Evolutionary conservation across 2,329 filamentous ascomycete species (phyloP), one percentile per base, ranked within the genome.

Genomic region (Tolypocladium nubicola): DNA sequence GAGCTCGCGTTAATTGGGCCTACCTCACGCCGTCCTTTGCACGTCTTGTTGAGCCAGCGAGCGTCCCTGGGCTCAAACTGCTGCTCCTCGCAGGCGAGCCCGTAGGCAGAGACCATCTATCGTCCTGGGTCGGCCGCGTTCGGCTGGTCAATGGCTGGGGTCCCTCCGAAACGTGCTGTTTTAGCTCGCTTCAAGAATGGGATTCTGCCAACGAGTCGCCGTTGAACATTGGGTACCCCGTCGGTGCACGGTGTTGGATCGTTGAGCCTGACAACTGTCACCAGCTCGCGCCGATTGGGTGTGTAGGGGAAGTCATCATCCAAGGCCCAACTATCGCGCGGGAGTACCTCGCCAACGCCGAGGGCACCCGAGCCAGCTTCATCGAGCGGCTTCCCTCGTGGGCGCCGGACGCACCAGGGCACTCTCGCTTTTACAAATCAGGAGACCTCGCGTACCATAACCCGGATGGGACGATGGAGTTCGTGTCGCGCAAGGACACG

Each of bases 391-490:
- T 53, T 21, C 55, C 55, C 4, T 9, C 30, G 13, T 57, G 55
- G 55, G 50, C 55, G 21, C 52, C 52, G 33, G 19, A n/a, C 14
- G 4, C 13, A 10, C 47, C 52, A 16, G 30, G 19, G 4, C 35
- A 33, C 23, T 45, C 35, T 45, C 45, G 58, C 4, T 53, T 62
- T 16, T 64, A 63, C 52, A 59, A 58, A 3, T 59, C 61, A 1
- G 62, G 62, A 21, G 62, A 64, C 39, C 39, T 64, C n/a, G 61
- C 56, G 9, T 58, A 56, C 13, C 58, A 57, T 50, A 57, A 60
- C 5, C 54, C 59, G 2, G 54, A 57, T 37, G 62, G 62, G 13
- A 58, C 56, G 7, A 52, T 64, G 7, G 59, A 63, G 43, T 62
- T 43, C 56, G 47, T 5, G 57, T 62, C 50, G 21, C 21, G 47